Evolutionary conservation across 495 filamentous ascomycete genomes (phyloP).

Genomic region (Clavariopsis aquatica): DNA sequence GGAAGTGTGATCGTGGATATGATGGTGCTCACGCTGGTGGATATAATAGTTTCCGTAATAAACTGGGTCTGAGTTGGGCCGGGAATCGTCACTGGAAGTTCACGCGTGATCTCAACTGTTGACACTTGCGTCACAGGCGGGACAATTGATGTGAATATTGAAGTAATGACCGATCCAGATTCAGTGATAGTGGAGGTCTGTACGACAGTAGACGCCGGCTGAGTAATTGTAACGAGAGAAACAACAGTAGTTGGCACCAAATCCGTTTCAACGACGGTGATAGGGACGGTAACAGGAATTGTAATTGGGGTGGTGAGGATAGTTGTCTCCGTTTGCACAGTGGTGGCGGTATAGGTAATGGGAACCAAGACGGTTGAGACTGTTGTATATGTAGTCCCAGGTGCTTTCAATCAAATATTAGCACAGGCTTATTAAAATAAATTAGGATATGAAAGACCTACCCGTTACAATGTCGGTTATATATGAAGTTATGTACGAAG

Average conservation of each 20-base stretch:
- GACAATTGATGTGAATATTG: not conserved
- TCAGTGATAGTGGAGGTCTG: not conserved
- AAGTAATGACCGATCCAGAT: conserved; percentile 5
- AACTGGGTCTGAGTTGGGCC: conserved; percentile 13
- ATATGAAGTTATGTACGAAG: conserved; percentile 4
- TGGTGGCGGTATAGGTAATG: not conserved
- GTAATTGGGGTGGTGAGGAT: conserved; percentile 1
- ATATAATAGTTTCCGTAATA: conserved; percentile 5
- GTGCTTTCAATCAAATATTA: not conserved
- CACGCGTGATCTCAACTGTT: not conserved
- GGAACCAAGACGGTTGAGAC: not conserved
- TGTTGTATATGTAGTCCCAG: not conserved
- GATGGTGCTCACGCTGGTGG: conserved; percentile 11
- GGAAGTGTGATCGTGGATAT: conserved; percentile 5
- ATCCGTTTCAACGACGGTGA: not conserved
- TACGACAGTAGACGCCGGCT: not conserved
- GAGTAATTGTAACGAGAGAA: not conserved
- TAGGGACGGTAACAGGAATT: not conserved
- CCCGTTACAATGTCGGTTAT: not conserved
- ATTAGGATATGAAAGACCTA: too few relatives aligned
- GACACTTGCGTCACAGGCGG: not conserved
- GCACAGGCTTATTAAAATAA: too few relatives aligned
- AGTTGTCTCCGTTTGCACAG: not conserved
- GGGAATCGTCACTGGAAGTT: conserved; percentile 14
- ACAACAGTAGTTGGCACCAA: conserved; percentile 8